Evolutionary conservation across 2,329 filamentous ascomycete species (phyloP), one percentile per base, ranked within the genome.

Genomic region (Coniochaeta sp.): DNA sequence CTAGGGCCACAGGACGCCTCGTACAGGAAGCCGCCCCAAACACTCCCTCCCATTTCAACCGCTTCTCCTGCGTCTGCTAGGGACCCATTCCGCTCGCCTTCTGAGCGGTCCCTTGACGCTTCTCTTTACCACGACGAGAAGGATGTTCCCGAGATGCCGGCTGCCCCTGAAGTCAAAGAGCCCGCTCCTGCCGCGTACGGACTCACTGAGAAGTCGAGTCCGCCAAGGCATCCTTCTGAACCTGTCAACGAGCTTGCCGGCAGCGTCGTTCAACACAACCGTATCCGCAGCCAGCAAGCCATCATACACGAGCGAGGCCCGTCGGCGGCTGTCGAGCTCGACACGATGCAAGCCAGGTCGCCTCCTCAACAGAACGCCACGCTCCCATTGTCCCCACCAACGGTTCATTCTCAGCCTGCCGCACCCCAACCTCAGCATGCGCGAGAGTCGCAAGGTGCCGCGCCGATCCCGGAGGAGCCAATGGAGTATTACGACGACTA

Each of bases 1-100:
- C 79, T 77, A 0, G 59, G 76, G 16, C 71, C 74, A 16, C 69
- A 69, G 57, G 71, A 70, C 24, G 45, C 53, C 3, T 53, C 49
- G 13, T 54, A 59, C 46, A 51, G 54, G 51, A 59, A 52, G 33
- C 53, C 55, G 8, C 51, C 54, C n/a, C 51, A 50, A 18, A 38
- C 49, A 13, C 22, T 48, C 8, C 46, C 53, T 2, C 49, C 51
- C 4, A 6, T 33, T 13, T 31, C 48, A 3, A 56, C 55, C 52
- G 52, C 53, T 7, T 9, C 52, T 1, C 51, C 52, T 9, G 55
- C 56, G 3, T 30, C 52, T 1, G 51, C 52, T 1, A 56, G 54
- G 20, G 55, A 49, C 9, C 28, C 47, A 1, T 52, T 55, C 33
- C n/a, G 46, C 10, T 49, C 47, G 18, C 48, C 50, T 13, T 52